Evolutionary conservation across 2,329 filamentous ascomycete genomes (phyloP).

Genomic region (Emergomyces orientalis): DNA sequence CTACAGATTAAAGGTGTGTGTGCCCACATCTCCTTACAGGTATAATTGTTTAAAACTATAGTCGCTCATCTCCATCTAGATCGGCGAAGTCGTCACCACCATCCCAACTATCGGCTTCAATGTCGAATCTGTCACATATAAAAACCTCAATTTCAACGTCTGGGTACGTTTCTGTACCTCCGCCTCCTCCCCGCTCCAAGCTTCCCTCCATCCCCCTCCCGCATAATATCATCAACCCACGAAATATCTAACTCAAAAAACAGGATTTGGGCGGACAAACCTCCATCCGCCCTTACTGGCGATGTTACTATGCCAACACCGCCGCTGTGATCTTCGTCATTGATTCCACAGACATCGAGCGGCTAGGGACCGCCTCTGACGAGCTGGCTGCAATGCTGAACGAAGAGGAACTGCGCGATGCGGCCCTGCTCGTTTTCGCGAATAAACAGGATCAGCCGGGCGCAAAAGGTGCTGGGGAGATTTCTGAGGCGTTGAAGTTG

Average conservation of each 20-base stretch:
- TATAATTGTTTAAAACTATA: not conserved
- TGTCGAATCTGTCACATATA: constrained; percentile 96
- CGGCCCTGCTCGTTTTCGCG: constrained; percentile 85
- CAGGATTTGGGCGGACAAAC: constrained; percentile 94
- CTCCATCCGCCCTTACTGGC: constrained; percentile 97
- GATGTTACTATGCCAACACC: constrained; percentile 98
- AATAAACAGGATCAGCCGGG: constrained; percentile 99
- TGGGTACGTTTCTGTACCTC: constrained; percentile 55
- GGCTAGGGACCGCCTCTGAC: constrained; percentile 82
- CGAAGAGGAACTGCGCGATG: constrained; percentile 91
- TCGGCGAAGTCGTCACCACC: constrained; percentile 96
- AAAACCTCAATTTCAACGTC: constrained; percentile 97
- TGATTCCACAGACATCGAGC: constrained; percentile 94
- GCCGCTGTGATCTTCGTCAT: constrained; percentile 98
- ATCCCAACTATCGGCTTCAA: constrained; percentile 99
- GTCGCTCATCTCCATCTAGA: constrained; percentile 44
- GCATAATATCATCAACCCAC: not conserved
- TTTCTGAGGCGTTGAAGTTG: constrained; percentile 82
- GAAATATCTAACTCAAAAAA: constrained; percentile 5
- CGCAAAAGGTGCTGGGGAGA: constrained; percentile 91
- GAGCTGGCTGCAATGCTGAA: constrained; percentile 92
- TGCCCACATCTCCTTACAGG: not conserved
- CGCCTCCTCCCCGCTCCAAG: not conserved
- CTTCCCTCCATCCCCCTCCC: not conserved
- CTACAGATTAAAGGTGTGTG: constrained; percentile 79